Evolutionary conservation across 129 eudicot genomes (phyloP), one percentile per base, ranked within the genome.

Genomic region (Pulicaria dysenterica): DNA sequence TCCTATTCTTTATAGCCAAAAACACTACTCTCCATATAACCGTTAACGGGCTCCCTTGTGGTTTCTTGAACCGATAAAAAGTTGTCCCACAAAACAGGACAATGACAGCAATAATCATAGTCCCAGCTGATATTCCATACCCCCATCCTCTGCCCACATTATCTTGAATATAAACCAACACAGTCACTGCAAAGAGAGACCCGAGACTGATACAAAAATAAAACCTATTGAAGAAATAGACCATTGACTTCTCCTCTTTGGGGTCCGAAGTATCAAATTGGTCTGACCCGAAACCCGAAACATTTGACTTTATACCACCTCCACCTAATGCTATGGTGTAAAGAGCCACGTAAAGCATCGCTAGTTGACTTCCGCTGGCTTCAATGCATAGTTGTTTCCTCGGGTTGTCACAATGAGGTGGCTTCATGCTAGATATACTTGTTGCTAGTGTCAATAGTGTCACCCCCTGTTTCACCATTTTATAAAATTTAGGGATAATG

Each of bases 241-340:
- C 73, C 98, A 94, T 94, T 54, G 85, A 75, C 80, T 86, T 90
- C 72, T 86, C 93, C 64, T 94, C 97, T 69, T 84, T 83, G 0
- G 98, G 96, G 49, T 88, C 72, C 1, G 90, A 80, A 43, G 77
- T 45, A 76, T 94, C 98, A 60, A 94, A 94, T 74, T 94, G 98
- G 72, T 94, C 98, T 0, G 98, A 85, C 16, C 98, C 98, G 14
- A 94, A 94, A 34, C 98, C 98, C 1, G 98, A 94, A 73, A 94
- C 98, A 39, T 94, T 94, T 11, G 98, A 87, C 71, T 94, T 94
- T 74, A 94, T 94, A 31, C 98, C 98, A 0, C 98, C 98, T 3
- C 89, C 98, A n/a, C 98, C 98, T 6, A 94, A 62, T 39, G 98
- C 95, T 31, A 90, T 84, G 57, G 96, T 94, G 88, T 90, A 90